These are phyloP conservation scores for Fusarium sarcochroum DNA, from an alignment of 2,329 filamentous ascomycete genomes.

Conservation along the genomic window DNA sequence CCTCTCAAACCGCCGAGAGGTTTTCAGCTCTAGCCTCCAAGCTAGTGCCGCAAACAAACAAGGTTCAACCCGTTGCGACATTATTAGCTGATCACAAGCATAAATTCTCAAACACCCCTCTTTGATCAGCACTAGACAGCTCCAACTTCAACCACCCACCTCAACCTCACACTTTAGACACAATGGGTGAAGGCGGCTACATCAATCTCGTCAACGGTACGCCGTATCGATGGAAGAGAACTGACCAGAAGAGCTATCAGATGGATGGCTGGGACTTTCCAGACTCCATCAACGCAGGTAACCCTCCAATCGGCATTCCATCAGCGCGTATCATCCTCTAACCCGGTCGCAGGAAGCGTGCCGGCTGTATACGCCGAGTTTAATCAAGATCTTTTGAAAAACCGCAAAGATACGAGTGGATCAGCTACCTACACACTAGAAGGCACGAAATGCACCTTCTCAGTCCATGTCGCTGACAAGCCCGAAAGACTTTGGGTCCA, in stretches of 20 bases:
- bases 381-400: slow-evolving; percentile 4
- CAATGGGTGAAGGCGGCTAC: slow-evolving; percentile 16
- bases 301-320: neutral
- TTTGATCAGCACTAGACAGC: neutral
- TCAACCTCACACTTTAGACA: neutral
- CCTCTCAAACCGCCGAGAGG: neutral
- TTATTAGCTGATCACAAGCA: neutral
- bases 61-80: neutral
- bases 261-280: slow-evolving; percentile 20
- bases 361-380: slow-evolving; percentile 4
- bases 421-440: slow-evolving; percentile 4
- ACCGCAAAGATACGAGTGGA: slow-evolving; percentile 5
- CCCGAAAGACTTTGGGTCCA: slow-evolving; percentile 15
- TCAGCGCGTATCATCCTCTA: neutral
- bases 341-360: neutral
- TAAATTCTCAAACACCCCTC: slow-evolving; percentile 4
- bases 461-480: slow-evolving; percentile 20
- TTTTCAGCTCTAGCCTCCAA: slow-evolving; percentile 1
- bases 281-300: slow-evolving; percentile 13
- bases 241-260: slow-evolving; percentile 11
- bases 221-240: slow-evolving; percentile 26
- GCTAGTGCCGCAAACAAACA: neutral
- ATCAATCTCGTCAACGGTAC: slow-evolving; percentile 17
- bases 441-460: slow-evolving; percentile 10
- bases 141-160: neutral